Evolutionary conservation across 23 red algal genomes (phyloP), one percentile per base, ranked within the genome.

Genomic region (Gracilaria caudata): DNA sequence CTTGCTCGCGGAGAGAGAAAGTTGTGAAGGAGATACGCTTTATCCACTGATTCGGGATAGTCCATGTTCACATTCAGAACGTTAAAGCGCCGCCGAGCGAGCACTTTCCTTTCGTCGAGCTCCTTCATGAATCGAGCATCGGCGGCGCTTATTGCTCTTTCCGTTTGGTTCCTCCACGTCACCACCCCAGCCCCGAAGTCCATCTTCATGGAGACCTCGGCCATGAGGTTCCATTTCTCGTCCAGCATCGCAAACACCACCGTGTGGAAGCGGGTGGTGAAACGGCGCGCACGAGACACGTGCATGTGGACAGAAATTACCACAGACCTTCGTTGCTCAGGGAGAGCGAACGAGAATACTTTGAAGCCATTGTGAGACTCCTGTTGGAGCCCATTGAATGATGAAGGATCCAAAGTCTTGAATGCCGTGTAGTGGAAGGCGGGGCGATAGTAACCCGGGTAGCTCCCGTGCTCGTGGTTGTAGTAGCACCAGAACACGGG

Each of bases 291-390:
- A 16, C n/a, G 38, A 16, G 81, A 86, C 1, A 86, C 16, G 54
- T 73, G 81, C 81, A 86, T 86, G n/a, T 86, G 81, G 1, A 86
- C 81, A 12, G 35, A 45, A 17, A 73, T 64, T 0, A 86, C 65
- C 32, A 86, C 37, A 51, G n/a, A 70, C 61, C 38, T 70, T 0
- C 46, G 0, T 25, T 38, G 36, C 9, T 38, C 46, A 9, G 30
- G 53, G 20, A 72, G 23, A 16, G 75, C 44, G 25, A 90, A 80
- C 0, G 86, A 66, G 64, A 68, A 90, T 12, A 65, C 74, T 25
- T 90, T 90, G 86, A 90, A 90, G 10, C 86, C 86, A 17, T 79
- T 70, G 47, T 90, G 72, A 12, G 75, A 80, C 57, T n/a, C n/a
- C n/a, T n/a, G n/a, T 53, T 90, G 75, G 2, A 51, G 51, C 25